Conservation (phyloP, 768 basidiomycete genomes). For the Phylloporus scabripes region DNA sequence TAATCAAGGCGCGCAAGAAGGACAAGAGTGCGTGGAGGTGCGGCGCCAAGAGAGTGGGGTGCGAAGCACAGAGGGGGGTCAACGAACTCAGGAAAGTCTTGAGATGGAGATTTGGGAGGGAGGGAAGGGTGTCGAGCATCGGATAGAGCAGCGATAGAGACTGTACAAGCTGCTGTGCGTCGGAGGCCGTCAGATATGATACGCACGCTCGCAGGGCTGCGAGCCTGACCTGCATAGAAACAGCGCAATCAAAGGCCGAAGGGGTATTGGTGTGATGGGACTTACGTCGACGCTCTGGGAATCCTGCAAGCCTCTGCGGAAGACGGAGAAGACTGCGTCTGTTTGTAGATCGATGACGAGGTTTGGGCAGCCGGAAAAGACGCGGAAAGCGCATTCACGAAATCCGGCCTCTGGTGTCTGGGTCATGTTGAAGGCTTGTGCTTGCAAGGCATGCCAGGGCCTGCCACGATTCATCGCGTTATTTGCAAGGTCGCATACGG, state of each 20-base stretch:
- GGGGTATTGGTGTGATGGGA: slow-evolving; percentile 15
- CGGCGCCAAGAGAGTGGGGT: slow-evolving; percentile 67
- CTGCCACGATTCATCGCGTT: slow-evolving; percentile 69
- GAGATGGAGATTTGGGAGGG: slow-evolving; percentile 48
- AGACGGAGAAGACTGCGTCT: slow-evolving; percentile 60
- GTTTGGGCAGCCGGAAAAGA: slow-evolving; percentile 71
- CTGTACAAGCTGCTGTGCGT: slow-evolving; percentile 55
- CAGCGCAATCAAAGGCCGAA: neutral
- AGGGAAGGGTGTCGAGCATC: slow-evolving; percentile 70
- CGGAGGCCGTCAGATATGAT: slow-evolving; percentile 61
- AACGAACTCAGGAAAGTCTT: slow-evolving; percentile 63
- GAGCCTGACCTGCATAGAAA: slow-evolving; percentile 52
- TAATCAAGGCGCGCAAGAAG: slow-evolving; percentile 67
- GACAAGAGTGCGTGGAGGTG: slow-evolving; percentile 64
- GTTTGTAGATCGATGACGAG: slow-evolving; percentile 72
- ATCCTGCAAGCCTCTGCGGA: slow-evolving; percentile 67
- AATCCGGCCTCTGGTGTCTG: slow-evolving; percentile 28
- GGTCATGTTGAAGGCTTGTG: slow-evolving; percentile 64
- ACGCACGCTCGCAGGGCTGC: slow-evolving; percentile 68
- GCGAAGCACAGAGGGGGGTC: slow-evolving; percentile 62
- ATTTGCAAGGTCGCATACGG: slow-evolving; percentile 70
- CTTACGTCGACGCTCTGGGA: slow-evolving; percentile 56
- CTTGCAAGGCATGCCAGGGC: slow-evolving; percentile 79
- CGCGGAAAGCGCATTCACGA: slow-evolving; percentile 60
- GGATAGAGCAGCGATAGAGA: slow-evolving; percentile 57